Percentiles rank a stretch among this genome's conserved stretches.
Conservation (phyloP, 2,329 filamentous ascomycete genomes). For the Aureobasidium sp. region DNA sequence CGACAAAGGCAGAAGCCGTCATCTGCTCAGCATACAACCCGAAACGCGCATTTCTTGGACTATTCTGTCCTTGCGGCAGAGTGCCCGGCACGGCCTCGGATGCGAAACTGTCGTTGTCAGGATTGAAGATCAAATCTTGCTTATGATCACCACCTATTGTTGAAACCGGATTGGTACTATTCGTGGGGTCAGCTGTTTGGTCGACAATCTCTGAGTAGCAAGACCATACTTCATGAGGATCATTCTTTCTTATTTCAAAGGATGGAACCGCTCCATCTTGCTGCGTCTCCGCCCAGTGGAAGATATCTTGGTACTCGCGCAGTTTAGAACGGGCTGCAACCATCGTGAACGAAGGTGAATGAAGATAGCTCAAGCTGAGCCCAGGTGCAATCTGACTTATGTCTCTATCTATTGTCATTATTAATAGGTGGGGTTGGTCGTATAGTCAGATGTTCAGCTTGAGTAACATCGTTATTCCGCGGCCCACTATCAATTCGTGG, state of each 20-base stretch:
- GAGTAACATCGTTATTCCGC: no score
- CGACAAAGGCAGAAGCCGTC: constrained; percentile 35
- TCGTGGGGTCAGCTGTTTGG: not conserved
- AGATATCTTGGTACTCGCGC: not conserved
- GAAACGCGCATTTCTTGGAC: constrained; percentile 33
- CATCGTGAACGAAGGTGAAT: no score
- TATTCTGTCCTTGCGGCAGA: constrained; percentile 34
- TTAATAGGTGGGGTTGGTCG: not conserved
- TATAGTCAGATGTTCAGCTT: not conserved
- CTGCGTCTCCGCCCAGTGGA: not conserved
- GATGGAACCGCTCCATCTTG: not conserved
- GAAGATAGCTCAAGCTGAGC: no score
- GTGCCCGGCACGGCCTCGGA: constrained; percentile 35
- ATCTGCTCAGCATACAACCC: constrained; percentile 38
- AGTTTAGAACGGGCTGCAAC: not conserved
- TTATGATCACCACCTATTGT: not conserved
- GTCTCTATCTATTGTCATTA: no score
- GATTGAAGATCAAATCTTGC: not conserved
- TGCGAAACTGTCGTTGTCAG: constrained; percentile 21
- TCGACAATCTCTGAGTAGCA: not conserved
- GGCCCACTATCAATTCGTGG: no score
- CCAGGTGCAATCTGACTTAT: not conserved
- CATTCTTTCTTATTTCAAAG: not conserved
- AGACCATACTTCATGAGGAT: not conserved
- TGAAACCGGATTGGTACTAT: not conserved